Conservation (phyloP, 2,329 filamentous ascomycete genomes). For the Zasmidium angulare region DNA sequence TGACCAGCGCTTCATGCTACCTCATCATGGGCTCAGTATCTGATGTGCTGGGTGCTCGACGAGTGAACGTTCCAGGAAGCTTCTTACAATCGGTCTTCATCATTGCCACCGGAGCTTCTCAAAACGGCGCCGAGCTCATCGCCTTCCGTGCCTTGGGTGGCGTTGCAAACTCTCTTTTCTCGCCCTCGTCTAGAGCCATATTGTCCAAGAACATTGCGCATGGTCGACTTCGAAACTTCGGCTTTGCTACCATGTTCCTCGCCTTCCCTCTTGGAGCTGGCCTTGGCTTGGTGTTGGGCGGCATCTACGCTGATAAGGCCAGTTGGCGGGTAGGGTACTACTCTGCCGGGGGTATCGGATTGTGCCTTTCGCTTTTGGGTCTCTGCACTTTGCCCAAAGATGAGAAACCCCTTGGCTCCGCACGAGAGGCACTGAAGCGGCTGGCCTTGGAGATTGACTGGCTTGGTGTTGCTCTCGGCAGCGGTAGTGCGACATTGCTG, state of each 20-base stretch:
- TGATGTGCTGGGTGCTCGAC: constrained; percentile 51
- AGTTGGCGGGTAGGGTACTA: constrained; percentile 56
- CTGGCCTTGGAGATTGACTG: constrained; percentile 53
- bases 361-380: constrained; percentile 39
- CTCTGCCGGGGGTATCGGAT: constrained; percentile 45
- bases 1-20: constrained; percentile 53
- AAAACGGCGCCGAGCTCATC: constrained; percentile 32
- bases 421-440: constrained; percentile 25
- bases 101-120: constrained; percentile 42
- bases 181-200: constrained; percentile 51
- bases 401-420: constrained; percentile 21
- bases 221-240: constrained; percentile 52
- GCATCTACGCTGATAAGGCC: constrained; percentile 48
- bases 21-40: constrained; percentile 52
- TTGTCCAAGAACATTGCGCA: constrained; percentile 48
- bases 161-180: constrained; percentile 17
- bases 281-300: constrained; percentile 52
- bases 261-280: constrained; percentile 53
- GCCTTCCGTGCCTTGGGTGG: constrained; percentile 25
- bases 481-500: constrained; percentile 48
- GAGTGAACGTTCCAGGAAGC: constrained; percentile 48
- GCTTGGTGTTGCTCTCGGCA: constrained; percentile 50
- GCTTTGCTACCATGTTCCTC: constrained; percentile 51
- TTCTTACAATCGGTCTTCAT: constrained; percentile 36
- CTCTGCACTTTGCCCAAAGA: constrained; percentile 40